Evolutionary conservation across 331 rosid genomes (phyloP), one percentile per base, ranked within the genome.

Genomic region (Telfairia occidentalis): DNA sequence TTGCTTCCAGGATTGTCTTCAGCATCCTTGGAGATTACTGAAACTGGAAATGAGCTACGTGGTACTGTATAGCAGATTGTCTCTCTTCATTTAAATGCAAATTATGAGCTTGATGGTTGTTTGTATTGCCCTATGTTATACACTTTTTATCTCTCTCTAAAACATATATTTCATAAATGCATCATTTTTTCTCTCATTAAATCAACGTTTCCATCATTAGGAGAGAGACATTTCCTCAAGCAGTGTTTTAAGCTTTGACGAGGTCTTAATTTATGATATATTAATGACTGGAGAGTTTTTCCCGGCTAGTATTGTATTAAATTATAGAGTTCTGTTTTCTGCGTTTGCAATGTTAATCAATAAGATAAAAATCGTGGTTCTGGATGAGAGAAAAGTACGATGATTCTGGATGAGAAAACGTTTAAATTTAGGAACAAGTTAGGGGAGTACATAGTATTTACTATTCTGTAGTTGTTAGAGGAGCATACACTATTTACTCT

Each of bases 21-120:
- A 3, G 96, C 96, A 32, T 92, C 97, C 76, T 82, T 92, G 84
- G 92, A 90, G 86, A 87, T 92, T 77, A 52, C 84, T 48, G 96
- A 92, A 50, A 82, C 87, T 76, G 96, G 83, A 84, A 89, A 76
- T 60, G 86, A 87, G 71, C 42, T 7, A 71, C 76, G 48, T 15
- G 92, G 89, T 83, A 83, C 46, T 24, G 53, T 13, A 42, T 24
- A 15, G 34, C 18, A 49, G 18, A 32, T 30, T 32, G 11, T 63
- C 15, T 63, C 46, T 63, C 71, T 63, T 63, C 71, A 35, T 63
- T 63, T 63, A 63, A 63, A 63, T 63, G 29, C 48, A 63, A 6
- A 35, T 32, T 63, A n/a, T 35, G 5, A 63, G 48, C 71, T n/a
- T 35, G 8, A 35, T 12, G 29, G 71, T 63, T 63, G 71, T 63